These are phyloP conservation scores for Ulota crispa DNA, from an alignment of 225 moss, liverwort and hornwort species.

Conservation along the genomic window DNA sequence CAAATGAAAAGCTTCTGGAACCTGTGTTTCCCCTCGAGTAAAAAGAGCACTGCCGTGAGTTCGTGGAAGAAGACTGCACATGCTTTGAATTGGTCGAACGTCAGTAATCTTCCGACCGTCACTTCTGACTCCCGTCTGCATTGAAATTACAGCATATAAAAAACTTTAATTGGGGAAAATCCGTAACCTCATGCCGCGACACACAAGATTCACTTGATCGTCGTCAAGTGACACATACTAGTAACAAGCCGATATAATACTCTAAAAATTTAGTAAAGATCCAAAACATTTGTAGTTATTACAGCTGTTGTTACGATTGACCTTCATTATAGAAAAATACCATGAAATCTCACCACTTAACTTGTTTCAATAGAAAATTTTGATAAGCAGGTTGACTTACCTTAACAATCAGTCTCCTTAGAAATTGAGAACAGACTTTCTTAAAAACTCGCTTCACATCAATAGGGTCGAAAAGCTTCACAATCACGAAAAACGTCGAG, in stretches of 20 bases:
- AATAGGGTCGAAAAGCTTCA: slow-evolving; percentile 82
- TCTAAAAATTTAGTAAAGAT: not conserved
- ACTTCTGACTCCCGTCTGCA: slow-evolving; percentile 83
- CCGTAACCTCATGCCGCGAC: not conserved
- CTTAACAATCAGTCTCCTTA: slow-evolving; percentile 85
- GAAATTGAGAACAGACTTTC: slow-evolving; percentile 68
- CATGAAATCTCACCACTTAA: slow-evolving; percentile 6
- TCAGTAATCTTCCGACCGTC: slow-evolving; percentile 84
- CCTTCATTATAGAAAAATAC: slow-evolving; percentile 3
- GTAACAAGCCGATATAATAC: slow-evolving; percentile 3
- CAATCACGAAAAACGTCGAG: slow-evolving; percentile 19
- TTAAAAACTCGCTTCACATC: slow-evolving; percentile 94
- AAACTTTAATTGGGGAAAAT: not conserved
- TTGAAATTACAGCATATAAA: slow-evolving; percentile 8
- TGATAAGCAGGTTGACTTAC: slow-evolving; percentile 34
- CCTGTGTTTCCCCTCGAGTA: slow-evolving; percentile 98
- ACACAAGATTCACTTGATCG: not conserved
- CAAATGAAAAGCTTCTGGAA: slow-evolving; percentile 18
- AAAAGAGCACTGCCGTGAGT: slow-evolving; percentile 97
- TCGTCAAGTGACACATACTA: not conserved
- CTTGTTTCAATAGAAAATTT: not conserved
- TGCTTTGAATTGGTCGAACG: slow-evolving; percentile 87
- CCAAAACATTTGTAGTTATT: not conserved
- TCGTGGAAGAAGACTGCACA: slow-evolving; percentile 92
- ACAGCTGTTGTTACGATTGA: not conserved